phyloP scores from a whole-genome alignment of 805 yeast genomes.

The Torulaspora franciscae region DNA sequence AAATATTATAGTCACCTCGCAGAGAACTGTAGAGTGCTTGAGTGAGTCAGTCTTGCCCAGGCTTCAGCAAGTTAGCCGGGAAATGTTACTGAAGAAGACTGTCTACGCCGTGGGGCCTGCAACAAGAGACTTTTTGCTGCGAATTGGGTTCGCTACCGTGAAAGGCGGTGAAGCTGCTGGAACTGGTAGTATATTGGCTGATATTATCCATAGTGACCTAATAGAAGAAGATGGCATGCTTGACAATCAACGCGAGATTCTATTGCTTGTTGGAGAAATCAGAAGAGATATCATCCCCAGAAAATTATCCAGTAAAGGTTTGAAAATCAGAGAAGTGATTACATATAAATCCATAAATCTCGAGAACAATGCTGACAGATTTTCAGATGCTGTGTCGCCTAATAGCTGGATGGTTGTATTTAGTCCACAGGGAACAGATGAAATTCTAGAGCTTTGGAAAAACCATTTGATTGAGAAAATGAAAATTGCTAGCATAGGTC shows the following conservation, averaged over 20 bases:
- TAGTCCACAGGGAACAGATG: constrained; percentile 83
- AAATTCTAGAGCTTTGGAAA: constrained; percentile 48
- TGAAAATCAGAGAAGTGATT: constrained; percentile 45
- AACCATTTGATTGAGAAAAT: constrained; percentile 15
- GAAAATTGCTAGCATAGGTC: constrained; percentile 81
- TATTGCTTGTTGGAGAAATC: constrained; percentile 82
- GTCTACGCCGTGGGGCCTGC: constrained; percentile 93
- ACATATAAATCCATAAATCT: constrained; percentile 63
- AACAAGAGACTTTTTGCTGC: constrained; percentile 53
- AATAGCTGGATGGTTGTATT: constrained; percentile 75
- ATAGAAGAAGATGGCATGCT: constrained; percentile 8
- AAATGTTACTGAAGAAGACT: constrained; percentile 42
- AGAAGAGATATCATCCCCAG: constrained; percentile 78
- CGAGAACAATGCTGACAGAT: constrained; percentile 43
- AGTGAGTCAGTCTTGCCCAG: constrained; percentile 40
- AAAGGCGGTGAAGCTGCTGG: constrained; percentile 77
- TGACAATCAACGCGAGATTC: constrained; percentile 35
- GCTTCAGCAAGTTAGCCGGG: constrained; percentile 16
- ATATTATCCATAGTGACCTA: constrained; percentile 46
- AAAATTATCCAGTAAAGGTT: constrained; percentile 37
- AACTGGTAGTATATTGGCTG: constrained; percentile 68
- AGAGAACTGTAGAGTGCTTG: constrained; percentile 82
- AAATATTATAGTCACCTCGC: constrained; percentile 76
- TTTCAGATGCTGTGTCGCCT: constrained; percentile 15
- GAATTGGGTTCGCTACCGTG: constrained; percentile 62